phyloP scores from a whole-genome alignment of 2,329 filamentous ascomycete species.

The Graphilbum ipis-grandicollis region DNA sequence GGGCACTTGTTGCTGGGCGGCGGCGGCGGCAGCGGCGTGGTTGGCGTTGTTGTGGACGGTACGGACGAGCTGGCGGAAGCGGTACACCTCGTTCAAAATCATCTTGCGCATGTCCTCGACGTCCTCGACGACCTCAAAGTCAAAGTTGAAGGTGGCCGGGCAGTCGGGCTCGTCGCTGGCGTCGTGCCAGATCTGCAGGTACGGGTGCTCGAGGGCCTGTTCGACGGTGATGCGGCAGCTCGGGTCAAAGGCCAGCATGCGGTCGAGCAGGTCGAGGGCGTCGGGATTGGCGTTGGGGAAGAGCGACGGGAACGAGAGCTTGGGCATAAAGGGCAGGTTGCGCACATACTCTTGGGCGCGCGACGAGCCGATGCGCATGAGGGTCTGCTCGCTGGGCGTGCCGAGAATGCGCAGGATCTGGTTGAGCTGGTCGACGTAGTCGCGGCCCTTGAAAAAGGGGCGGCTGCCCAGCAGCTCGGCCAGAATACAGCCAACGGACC shows the following conservation, averaged over 20 bases:
- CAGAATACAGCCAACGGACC: constrained; percentile 96
- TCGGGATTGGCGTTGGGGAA: constrained; percentile 95
- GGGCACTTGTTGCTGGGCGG: constrained; percentile 24
- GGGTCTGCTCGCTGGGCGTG: constrained; percentile 87
- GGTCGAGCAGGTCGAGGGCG: constrained; percentile 84
- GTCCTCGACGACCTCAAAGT: constrained; percentile 94
- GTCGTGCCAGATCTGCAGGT: constrained; percentile 97
- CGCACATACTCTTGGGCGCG: constrained; percentile 96
- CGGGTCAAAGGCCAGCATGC: constrained; percentile 95
- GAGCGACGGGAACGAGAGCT: constrained; percentile 72
- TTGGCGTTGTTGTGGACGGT: constrained; percentile 25
- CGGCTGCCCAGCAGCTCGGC: constrained; percentile 90
- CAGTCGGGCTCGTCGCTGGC: constrained; percentile 89
- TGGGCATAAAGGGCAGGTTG: constrained; percentile 87
- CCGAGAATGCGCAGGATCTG: constrained; percentile 97
- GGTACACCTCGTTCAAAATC: constrained; percentile 87
- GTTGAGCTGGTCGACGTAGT: constrained; percentile 98
- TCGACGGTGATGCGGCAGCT: constrained; percentile 87
- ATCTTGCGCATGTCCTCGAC: constrained; percentile 89
- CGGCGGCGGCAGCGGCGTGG: constrained; percentile 8
- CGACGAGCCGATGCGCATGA: constrained; percentile 83
- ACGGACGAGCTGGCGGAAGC: constrained; percentile 54
- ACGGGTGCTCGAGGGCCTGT: constrained; percentile 86
- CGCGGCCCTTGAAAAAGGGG: constrained; percentile 97
- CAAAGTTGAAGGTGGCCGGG: constrained; percentile 91